Percentiles rank a stretch among this genome's conserved stretches.
Conservation (phyloP, 78 protist species). For the Dictyostelium capitatum region DNA sequence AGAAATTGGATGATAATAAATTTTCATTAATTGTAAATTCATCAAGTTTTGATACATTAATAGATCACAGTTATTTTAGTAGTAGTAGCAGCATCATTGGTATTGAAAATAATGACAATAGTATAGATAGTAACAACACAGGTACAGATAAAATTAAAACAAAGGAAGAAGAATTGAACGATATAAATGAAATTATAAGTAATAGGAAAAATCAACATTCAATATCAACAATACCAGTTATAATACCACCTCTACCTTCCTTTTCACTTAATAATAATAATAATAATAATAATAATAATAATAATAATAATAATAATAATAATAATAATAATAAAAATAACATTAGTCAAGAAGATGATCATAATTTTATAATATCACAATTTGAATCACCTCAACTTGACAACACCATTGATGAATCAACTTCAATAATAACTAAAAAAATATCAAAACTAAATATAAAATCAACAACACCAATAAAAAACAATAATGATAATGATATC, state of each 20-base stretch:
- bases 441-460: conserved; percentile 5
- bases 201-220: background rate
- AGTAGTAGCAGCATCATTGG: background rate
- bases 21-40: conserved; percentile 21
- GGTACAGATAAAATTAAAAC: background rate
- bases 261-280: background rate
- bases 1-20: conserved; percentile 40
- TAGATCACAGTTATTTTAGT: conserved; percentile 18
- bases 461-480: background rate
- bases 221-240: background rate
- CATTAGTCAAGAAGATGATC: background rate
- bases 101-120: background rate
- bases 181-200: conserved; percentile 2
- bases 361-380: background rate
- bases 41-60: background rate
- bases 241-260: background rate
- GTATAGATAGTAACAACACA: background rate
- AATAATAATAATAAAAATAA: conserved; percentile 20
- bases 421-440: conserved; percentile 1
- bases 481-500: background rate
- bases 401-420: too few species aligned
- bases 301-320: too few species aligned
- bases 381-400: background rate
- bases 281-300: conserved; percentile 24
- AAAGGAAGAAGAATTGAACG: background rate